phyloP scores from a whole-genome alignment of 164 flowering plant genomes.

The Chimonanthus praecox region DNA sequence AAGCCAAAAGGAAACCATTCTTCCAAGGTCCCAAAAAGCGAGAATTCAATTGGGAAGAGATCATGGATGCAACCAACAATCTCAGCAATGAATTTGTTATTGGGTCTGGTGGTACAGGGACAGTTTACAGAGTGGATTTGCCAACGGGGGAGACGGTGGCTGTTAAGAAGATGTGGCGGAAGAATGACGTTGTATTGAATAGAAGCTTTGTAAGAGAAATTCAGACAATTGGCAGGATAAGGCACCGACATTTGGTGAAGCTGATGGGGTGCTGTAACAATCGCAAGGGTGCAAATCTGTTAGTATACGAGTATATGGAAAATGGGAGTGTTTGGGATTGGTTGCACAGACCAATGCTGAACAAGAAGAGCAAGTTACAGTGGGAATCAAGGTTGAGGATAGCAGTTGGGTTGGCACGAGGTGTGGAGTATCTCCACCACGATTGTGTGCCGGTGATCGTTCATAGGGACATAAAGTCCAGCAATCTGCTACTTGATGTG shows the following conservation, averaged over 20 bases:
- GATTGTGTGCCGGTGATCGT: conserved; percentile 85
- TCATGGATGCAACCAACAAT: conserved; percentile 81
- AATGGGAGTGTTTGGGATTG: conserved; percentile 97
- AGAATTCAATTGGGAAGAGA: conserved; percentile 77
- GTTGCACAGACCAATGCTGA: conserved; percentile 45
- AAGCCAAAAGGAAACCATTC: conserved; percentile 42
- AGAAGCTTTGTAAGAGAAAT: conserved; percentile 84
- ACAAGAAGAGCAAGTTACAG: conserved; percentile 44
- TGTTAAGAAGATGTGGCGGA: conserved; percentile 71
- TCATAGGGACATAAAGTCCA: conserved; percentile 91
- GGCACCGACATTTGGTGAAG: conserved; percentile 92
- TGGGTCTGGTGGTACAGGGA: conserved; percentile 94
- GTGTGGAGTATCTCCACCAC: conserved; percentile 91
- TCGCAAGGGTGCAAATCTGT: conserved; percentile 43
- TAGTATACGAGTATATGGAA: conserved; percentile 94
- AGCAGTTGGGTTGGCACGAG: conserved; percentile 81
- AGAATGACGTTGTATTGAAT: conserved; percentile 53
- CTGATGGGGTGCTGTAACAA: conserved; percentile 67
- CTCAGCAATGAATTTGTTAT: conserved; percentile 69
- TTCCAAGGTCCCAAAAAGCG: conserved; percentile 35
- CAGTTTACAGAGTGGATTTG: conserved; percentile 71
- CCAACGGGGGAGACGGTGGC: conserved; percentile 65
- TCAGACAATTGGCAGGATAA: conserved; percentile 77
- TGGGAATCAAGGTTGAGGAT: conserved; percentile 75
- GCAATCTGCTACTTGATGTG: conserved; percentile 78